These are phyloP conservation scores for Phanerodontia chrysosporium DNA, from an alignment of 768 basidiomycete species.

Conservation along the genomic window DNA sequence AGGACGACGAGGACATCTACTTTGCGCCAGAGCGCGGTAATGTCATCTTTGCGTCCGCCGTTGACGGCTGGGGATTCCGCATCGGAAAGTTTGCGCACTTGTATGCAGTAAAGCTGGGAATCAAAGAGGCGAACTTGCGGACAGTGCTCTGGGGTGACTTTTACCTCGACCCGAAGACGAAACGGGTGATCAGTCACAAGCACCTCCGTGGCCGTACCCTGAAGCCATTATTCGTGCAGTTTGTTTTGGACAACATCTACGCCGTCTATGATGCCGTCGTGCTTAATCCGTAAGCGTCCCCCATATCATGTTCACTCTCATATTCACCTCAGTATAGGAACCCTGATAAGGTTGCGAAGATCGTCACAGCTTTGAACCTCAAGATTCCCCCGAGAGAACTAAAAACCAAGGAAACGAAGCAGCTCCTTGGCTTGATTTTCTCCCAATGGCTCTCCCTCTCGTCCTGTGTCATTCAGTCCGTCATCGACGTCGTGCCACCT, in stretches of 20 bases:
- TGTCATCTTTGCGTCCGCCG: slow-evolving; percentile 92
- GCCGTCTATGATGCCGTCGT: slow-evolving; percentile 90
- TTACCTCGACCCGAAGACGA: slow-evolving; percentile 94
- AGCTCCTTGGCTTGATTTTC: slow-evolving; percentile 82
- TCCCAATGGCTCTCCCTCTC: slow-evolving; percentile 96
- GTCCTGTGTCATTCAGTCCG: slow-evolving; percentile 85
- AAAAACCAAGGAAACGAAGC: slow-evolving; percentile 84
- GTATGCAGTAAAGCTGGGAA: slow-evolving; percentile 85
- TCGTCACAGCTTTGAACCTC: slow-evolving; percentile 75
- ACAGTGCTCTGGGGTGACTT: slow-evolving; percentile 96
- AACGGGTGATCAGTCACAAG: slow-evolving; percentile 86
- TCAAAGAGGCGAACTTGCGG: slow-evolving; percentile 82
- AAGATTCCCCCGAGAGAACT: slow-evolving; percentile 87
- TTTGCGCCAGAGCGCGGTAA: slow-evolving; percentile 95
- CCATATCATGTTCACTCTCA: neutral
- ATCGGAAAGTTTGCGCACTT: slow-evolving; percentile 90
- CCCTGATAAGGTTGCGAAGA: slow-evolving; percentile 83
- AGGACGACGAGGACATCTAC: slow-evolving; percentile 96
- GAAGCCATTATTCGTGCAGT: slow-evolving; percentile 96
- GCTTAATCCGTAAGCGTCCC: slow-evolving; percentile 74
- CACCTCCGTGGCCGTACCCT: slow-evolving; percentile 81
- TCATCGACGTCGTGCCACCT: slow-evolving; percentile 91
- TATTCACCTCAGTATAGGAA: slow-evolving; percentile 50
- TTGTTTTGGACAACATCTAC: slow-evolving; percentile 96
- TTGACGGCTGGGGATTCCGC: slow-evolving; percentile 98